phyloP scores from a whole-genome alignment of 2,329 filamentous ascomycete genomes.

The Talaromyces islandicus region DNA sequence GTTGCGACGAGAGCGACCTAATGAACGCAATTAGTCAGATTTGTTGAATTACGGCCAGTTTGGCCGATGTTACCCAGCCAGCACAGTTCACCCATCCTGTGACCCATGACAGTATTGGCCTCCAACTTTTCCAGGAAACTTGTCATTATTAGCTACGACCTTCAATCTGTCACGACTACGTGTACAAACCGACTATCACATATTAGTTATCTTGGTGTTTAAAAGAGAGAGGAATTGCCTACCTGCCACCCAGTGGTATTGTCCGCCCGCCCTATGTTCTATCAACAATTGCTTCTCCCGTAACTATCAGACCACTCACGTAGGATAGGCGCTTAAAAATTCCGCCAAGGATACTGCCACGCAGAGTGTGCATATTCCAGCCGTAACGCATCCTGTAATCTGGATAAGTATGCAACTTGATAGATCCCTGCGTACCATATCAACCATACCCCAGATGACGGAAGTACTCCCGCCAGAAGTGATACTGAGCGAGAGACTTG shows the following conservation, averaged over 20 bases:
- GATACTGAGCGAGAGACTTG: neutral
- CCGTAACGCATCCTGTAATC: neutral
- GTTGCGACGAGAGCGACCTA: neutral
- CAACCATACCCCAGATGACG: neutral
- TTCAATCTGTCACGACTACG: neutral
- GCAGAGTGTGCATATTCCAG: neutral
- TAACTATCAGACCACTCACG: neutral
- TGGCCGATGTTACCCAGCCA: neutral
- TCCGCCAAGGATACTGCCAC: neutral
- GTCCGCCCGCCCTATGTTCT: neutral
- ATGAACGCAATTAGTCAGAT: neutral
- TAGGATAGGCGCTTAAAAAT: neutral
- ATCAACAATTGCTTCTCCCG: neutral
- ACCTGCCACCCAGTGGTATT: neutral
- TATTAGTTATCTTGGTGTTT: neutral
- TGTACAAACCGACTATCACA: neutral
- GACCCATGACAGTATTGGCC: neutral
- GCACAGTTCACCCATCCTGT: neutral
- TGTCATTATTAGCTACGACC: neutral
- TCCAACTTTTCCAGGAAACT: neutral
- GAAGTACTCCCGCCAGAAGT: neutral
- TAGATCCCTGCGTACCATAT: neutral
- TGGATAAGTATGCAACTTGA: neutral
- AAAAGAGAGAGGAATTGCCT: neutral
- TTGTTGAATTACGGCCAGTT: neutral